phyloP scores from a whole-genome alignment of 495 filamentous ascomycete species.

The Articulospora tetracladia region DNA sequence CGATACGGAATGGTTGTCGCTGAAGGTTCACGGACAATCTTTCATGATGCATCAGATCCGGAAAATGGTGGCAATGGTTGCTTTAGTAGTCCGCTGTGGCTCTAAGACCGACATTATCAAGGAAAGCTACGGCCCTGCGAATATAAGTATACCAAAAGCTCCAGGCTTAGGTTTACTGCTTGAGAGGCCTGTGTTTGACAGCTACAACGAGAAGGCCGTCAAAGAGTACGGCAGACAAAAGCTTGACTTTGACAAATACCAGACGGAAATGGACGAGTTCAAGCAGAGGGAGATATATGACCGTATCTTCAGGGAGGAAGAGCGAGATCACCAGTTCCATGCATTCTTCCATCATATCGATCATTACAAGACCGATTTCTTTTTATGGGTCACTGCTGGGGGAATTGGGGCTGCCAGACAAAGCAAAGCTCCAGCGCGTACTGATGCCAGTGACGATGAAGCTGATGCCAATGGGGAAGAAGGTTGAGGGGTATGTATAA shows the following conservation, averaged over 20 bases:
- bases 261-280: conserved; percentile 77
- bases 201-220: conserved; percentile 65
- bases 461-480: conserved; percentile 33
- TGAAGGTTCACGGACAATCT: conserved; percentile 94
- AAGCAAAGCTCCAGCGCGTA: conserved; percentile 28
- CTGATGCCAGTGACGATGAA: conserved; percentile 34
- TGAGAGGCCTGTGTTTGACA: conserved; percentile 85
- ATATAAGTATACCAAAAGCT: conserved; percentile 89
- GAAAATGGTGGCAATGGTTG: conserved; percentile 95
- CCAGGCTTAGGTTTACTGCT: conserved; percentile 84
- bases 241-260: conserved; percentile 74
- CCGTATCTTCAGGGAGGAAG: conserved; percentile 85
- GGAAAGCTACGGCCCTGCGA: conserved; percentile 60
- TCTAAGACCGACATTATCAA: conserved; percentile 59
- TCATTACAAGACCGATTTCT: conserved; percentile 65
- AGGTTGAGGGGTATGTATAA: conserved; percentile 22
- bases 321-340: conserved; percentile 72
- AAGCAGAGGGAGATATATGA: conserved; percentile 92
- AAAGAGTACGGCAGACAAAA: conserved; percentile 49
- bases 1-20: conserved; percentile 88
- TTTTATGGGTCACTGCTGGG: conserved; percentile 71
- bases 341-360: conserved; percentile 83
- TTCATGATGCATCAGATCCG: conserved; percentile 99
- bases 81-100: conserved; percentile 78
- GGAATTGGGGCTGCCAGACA: conserved; percentile 53